These are phyloP conservation scores for Heterobasidion occidentale DNA, from an alignment of 1,284 basidiomycete species.

Conservation along the genomic window DNA sequence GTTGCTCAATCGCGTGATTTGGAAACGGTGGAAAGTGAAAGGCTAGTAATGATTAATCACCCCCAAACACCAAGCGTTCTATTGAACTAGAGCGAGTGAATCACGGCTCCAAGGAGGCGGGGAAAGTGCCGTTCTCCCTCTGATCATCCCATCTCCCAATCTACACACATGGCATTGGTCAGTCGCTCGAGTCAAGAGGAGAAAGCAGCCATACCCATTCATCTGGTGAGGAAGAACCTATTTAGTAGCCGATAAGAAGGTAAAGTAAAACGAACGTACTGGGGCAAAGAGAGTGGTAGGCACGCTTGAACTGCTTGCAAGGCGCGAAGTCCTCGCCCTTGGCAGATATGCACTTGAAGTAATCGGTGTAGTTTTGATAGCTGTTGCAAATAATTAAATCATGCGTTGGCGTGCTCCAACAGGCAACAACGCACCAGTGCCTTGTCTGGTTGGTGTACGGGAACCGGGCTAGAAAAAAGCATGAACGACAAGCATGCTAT, in stretches of 20 bases:
- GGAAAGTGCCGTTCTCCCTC: constrained; percentile 88
- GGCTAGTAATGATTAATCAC: too few species aligned
- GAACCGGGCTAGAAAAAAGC: constrained; percentile 64
- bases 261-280: constrained; percentile 52
- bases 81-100: neutral
- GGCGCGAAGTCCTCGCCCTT: constrained; percentile 98
- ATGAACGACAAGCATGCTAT: neutral
- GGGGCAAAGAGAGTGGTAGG: constrained; percentile 96
- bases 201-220: constrained; percentile 62
- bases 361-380: constrained; percentile 96
- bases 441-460: constrained; percentile 94
- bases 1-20: too few species aligned
- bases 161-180: constrained; percentile 30
- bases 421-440: constrained; percentile 61
- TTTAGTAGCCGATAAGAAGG: constrained; percentile 5
- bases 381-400: constrained; percentile 25
- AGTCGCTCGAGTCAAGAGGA: constrained; percentile 8
- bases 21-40: too few species aligned
- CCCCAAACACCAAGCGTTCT: neutral
- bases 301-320: constrained; percentile 98
- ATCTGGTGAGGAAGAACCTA: constrained; percentile 35
- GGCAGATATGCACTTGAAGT: constrained; percentile 95
- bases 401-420: neutral
- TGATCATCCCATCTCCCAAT: constrained; percentile 87
- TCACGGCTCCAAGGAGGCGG: constrained; percentile 73